Conservation (phyloP, 1,139 yeast species). For the Nakaseomyces sp. region DNA sequence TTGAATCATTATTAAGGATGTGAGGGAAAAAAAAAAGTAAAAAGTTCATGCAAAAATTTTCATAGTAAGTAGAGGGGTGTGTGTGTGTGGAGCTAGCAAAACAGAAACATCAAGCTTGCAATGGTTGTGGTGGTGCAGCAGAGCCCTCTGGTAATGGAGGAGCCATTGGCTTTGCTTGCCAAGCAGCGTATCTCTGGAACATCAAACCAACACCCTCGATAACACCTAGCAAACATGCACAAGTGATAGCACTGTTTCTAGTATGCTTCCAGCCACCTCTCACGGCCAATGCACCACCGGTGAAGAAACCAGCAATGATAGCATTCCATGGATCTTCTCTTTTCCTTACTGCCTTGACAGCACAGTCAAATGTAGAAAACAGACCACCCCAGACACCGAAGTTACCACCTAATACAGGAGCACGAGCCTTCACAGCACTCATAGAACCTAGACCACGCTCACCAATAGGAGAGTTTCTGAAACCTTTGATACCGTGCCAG, state of each 20-base stretch:
- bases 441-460: constrained; percentile 88
- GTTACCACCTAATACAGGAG: constrained; percentile 98
- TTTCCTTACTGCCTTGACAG: constrained; percentile 88
- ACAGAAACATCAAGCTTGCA: constrained; percentile 24
- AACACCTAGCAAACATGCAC: constrained; percentile 94
- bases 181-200: constrained; percentile 84
- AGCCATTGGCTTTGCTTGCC: constrained; percentile 73
- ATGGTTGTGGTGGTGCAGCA: constrained; percentile 31
- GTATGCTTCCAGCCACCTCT: constrained; percentile 99
- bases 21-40: constrained; percentile 11
- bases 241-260: constrained; percentile 91
- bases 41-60: constrained; percentile 1
- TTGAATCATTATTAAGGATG: no score
- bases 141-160: constrained; percentile 61
- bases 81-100: no score
- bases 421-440: constrained; percentile 88
- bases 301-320: constrained; percentile 94
- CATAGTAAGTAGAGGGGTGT: not conserved
- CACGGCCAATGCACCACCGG: constrained; percentile 95
- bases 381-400: constrained; percentile 99
- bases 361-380: constrained; percentile 90
- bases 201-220: constrained; percentile 98
- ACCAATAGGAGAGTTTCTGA: constrained; percentile 94
- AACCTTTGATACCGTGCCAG: constrained; percentile 99
- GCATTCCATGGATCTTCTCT: constrained; percentile 99